These are phyloP conservation scores for Micractinium conductrix DNA, from an alignment of 139 green algal genomes.

Conservation along the genomic window DNA sequence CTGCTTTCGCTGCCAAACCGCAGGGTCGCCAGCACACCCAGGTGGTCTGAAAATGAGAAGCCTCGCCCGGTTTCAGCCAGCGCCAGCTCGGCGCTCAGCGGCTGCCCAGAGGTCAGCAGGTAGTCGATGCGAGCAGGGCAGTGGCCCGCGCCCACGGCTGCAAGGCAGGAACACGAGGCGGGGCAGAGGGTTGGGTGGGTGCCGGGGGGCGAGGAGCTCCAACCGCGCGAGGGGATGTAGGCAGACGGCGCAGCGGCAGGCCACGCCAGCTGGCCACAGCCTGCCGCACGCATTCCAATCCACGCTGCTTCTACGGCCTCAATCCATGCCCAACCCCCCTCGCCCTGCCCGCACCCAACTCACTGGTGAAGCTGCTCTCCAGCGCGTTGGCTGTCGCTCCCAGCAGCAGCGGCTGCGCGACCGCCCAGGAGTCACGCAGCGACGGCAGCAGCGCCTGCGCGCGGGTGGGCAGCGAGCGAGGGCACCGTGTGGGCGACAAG, in stretches of 20 bases:
- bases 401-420: slow-evolving; percentile 28
- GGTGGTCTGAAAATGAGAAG: slow-evolving; percentile 51
- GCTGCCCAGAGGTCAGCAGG: slow-evolving; percentile 28
- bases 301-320: neutral
- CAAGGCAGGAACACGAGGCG: neutral
- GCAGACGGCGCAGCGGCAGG: too few relatives aligned
- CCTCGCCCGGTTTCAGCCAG: slow-evolving; percentile 17
- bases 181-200: neutral
- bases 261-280: neutral
- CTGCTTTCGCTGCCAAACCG: neutral
- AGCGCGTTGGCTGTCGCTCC: slow-evolving; percentile 54
- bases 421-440: slow-evolving; percentile 35
- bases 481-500: too few relatives aligned
- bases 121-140: slow-evolving; percentile 55
- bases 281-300: neutral
- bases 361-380: slow-evolving; percentile 50
- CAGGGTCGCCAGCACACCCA: slow-evolving; percentile 43
- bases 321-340: neutral
- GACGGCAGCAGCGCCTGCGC: slow-evolving; percentile 42
- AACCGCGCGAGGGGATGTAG: too few relatives aligned
- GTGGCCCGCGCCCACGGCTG: slow-evolving; percentile 33
- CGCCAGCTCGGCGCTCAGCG: slow-evolving; percentile 11
- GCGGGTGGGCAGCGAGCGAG: neutral
- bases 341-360: neutral
- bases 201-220: neutral